These are phyloP conservation scores for Asparagopsis taxiformis DNA, from an alignment of 31 red algal genomes.

Conservation along the genomic window DNA sequence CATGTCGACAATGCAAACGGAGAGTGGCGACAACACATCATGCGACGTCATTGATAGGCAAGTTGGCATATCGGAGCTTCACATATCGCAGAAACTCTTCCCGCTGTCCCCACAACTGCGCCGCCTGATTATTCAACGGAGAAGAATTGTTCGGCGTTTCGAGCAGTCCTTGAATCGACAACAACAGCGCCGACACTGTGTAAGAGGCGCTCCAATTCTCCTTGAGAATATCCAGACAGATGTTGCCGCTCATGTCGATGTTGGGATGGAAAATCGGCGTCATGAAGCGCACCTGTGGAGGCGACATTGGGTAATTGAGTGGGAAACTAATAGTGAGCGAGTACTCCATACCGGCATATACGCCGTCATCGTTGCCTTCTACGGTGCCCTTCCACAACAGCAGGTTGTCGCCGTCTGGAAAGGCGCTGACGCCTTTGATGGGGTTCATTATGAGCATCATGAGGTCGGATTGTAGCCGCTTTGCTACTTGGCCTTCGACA, in stretches of 20 bases:
- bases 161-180: conserved; percentile 79
- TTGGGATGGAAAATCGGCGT: conserved; percentile 96
- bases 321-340: conserved; percentile 63
- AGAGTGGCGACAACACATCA: background rate
- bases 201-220: conserved; percentile 88
- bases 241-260: conserved; percentile 89
- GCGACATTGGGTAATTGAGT: conserved; percentile 66
- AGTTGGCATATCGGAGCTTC: conserved; percentile 61
- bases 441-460: conserved; percentile 82
- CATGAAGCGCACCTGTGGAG: conserved; percentile 79
- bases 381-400: conserved; percentile 74
- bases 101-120: conserved; percentile 71
- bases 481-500: conserved; percentile 25
- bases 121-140: conserved; percentile 92
- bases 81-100: conserved; percentile 54
- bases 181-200: conserved; percentile 77
- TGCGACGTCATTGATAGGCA: conserved; percentile 17
- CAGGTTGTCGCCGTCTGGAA: conserved; percentile 79
- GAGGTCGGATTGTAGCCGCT: conserved; percentile 92
- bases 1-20: background rate
- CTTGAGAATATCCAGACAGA: conserved; percentile 97
- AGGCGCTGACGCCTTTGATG: conserved; percentile 80
- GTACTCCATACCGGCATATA: conserved; percentile 79
- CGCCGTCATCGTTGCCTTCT: conserved; percentile 24
- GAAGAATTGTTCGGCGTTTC: conserved; percentile 89